These are phyloP conservation scores for Neurospora sp. DNA, from an alignment of 495 filamentous ascomycete species.

Conservation along the genomic window DNA sequence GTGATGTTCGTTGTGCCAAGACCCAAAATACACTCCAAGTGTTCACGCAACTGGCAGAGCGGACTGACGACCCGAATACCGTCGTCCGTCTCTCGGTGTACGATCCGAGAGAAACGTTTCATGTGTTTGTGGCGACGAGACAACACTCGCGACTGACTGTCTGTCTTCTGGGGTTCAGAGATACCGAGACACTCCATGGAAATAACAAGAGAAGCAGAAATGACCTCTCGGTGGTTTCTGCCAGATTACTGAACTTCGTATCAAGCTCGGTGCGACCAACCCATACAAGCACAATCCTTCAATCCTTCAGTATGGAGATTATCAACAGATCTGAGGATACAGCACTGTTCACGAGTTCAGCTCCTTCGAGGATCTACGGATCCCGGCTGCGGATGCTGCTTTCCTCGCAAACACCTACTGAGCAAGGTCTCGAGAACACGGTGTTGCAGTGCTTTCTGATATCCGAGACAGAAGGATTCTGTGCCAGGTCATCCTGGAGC, in stretches of 20 bases:
- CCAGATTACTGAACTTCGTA: background rate
- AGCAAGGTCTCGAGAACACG: background rate
- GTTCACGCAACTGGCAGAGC: background rate
- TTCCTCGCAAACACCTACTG: background rate
- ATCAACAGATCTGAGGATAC: background rate
- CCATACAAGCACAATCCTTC: background rate
- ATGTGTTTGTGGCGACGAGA: background rate
- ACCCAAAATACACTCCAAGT: background rate
- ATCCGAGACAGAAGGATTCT: background rate
- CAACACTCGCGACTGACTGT: background rate
- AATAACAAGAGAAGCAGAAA: background rate
- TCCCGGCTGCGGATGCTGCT: background rate
- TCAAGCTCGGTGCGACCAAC: background rate
- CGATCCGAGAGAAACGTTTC: background rate
- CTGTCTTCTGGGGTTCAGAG: background rate
- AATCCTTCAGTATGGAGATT: background rate
- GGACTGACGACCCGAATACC: background rate
- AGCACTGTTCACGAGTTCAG: background rate
- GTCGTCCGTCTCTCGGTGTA: background rate
- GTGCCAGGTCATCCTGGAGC: background rate
- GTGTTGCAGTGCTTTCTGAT: background rate
- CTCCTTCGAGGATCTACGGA: background rate
- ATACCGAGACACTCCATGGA: background rate
- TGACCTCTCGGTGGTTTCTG: background rate
- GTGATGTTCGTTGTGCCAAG: background rate